Evolutionary conservation across 805 yeast species (phyloP), one percentile per base, ranked within the genome.

Genomic region (Kluyveromyces siamensis): DNA sequence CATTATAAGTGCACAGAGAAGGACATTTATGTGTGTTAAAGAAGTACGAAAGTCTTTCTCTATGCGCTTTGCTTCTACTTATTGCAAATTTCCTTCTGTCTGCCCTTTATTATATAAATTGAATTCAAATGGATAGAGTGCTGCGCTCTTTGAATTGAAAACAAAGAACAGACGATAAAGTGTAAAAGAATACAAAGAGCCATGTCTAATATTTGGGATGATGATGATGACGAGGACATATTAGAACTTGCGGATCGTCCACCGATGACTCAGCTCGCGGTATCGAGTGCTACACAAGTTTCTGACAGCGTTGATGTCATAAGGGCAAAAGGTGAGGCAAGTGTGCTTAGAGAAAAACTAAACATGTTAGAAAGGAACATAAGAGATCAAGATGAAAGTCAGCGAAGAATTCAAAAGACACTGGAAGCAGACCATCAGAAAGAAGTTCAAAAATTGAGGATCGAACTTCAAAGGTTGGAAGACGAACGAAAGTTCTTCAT

Each of bases 291-390:
- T 5, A 13, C 27, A 27, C 25, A 21, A n/a, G 39, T 13, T 11
- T n/a, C 25, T n/a, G 17, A 43, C 16, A 19, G 14, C 17, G 58
- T 46, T 42, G 68, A 68, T 39, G 53, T 80, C n/a, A 72, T 70
- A 48, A 67, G 73, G 36, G 83, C 87, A 6, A 77, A 77, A 48
- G 97, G 97, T 2, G 96, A 90, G 59, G 81, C 86, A 37, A 81
- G 93, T 13, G 81, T 89, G 36, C 70, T 90, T 16, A 71, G 95
- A 48, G 79, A 83, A 9, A 87, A 81, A 55, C 66, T 85, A 18
- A 67, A 73, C 18, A 73, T 75, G 40, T 52, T 77, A 2, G 71
- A 68, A 44, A 68, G 68, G 40, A 43, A 37, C 2, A 13, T 43
- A 14, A 43, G 27, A 13, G 45, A 43, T 16, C 45, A 43, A 33